phyloP scores from a whole-genome alignment of 495 filamentous ascomycete species.

The Copromyces sp. region DNA sequence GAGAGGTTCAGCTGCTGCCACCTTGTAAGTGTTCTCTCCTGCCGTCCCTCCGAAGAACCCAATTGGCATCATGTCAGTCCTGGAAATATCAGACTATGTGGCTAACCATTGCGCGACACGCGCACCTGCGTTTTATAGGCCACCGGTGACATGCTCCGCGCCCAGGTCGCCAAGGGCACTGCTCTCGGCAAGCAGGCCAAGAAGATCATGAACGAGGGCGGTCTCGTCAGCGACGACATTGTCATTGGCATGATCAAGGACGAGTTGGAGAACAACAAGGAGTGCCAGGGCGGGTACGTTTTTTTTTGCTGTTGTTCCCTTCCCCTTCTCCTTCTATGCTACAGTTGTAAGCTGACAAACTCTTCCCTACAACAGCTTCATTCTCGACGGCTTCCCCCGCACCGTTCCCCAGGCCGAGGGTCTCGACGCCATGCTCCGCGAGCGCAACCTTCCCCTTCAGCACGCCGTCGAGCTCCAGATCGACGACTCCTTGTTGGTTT shows the following conservation, averaged over 20 bases:
- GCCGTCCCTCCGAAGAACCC: neutral
- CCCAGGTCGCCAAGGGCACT: constrained; percentile 97
- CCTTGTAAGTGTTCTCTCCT: constrained; percentile 52
- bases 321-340: neutral
- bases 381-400: constrained; percentile 95
- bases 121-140: constrained; percentile 44
- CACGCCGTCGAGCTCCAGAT: constrained; percentile 96
- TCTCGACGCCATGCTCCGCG: constrained; percentile 80
- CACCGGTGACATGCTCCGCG: constrained; percentile 97
- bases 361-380: constrained; percentile 56
- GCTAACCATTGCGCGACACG: neutral
- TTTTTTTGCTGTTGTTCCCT: neutral
- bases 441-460: constrained; percentile 66
- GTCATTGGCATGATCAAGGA: constrained; percentile 98
- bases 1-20: constrained; percentile 96
- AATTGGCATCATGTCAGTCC: neutral
- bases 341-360: neutral
- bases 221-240: constrained; percentile 96
- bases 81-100: neutral
- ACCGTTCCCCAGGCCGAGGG: constrained; percentile 92
- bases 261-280: constrained; percentile 84
- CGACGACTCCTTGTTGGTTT: constrained; percentile 84
- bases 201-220: constrained; percentile 99
- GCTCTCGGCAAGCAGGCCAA: constrained; percentile 89
- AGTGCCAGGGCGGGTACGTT: constrained; percentile 92